Conservation (phyloP, 1,139 yeast genomes). For the Debaryomyces udenii region DNA sequence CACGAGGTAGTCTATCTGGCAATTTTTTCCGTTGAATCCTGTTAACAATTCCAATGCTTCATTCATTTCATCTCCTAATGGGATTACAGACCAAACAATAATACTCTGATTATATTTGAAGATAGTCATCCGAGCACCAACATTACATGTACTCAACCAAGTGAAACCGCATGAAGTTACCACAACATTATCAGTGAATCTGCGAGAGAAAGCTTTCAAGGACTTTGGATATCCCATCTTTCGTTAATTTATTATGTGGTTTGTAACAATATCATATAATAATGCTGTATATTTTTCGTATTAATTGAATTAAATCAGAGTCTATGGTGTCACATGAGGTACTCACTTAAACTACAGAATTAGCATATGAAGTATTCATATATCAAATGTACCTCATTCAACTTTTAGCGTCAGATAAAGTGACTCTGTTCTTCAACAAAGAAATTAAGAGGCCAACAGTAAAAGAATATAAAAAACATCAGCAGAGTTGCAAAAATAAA, state of each 20-base stretch:
- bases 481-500: too few species aligned
- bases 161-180: slow-evolving; percentile 30
- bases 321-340: too few species aligned
- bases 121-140: slow-evolving; percentile 57
- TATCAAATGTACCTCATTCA: too few species aligned
- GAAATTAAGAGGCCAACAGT: too few species aligned
- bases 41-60: slow-evolving; percentile 30
- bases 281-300: too few species aligned
- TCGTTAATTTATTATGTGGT: not conserved
- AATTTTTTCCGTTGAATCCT: slow-evolving; percentile 23
- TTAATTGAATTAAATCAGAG: too few species aligned
- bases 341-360: too few species aligned
- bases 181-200: slow-evolving; percentile 10
- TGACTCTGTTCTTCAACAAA: too few species aligned
- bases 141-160: slow-evolving; percentile 29
- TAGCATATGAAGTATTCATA: too few species aligned
- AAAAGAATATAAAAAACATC: too few species aligned
- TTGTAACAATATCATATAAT: too few species aligned
- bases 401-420: too few species aligned
- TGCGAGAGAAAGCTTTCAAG: slow-evolving; percentile 10
- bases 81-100: slow-evolving; percentile 55
- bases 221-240: slow-evolving; percentile 12
- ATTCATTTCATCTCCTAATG: slow-evolving; percentile 43
- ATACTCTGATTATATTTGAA: slow-evolving; percentile 31
- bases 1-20: slow-evolving; percentile 35